Conservation (phyloP, 2,329 filamentous ascomycete species). For the Scedosporium dehoogii region DNA sequence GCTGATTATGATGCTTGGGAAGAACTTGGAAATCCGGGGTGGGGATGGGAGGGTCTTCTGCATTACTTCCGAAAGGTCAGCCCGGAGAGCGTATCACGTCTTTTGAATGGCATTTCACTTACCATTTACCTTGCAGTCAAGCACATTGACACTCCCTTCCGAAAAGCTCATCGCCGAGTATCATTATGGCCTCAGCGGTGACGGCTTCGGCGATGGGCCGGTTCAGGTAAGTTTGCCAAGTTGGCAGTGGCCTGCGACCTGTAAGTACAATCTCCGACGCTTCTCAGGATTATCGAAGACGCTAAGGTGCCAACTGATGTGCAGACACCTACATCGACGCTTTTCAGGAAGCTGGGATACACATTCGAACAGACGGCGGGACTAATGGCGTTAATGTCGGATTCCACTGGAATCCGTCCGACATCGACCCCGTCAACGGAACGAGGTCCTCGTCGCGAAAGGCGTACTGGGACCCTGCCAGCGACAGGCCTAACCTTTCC, state of each 20-base stretch:
- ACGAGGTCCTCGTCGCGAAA: slow-evolving; percentile 1
- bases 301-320: neutral
- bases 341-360: neutral
- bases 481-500: slow-evolving; percentile 13
- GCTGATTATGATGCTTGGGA: slow-evolving; percentile 25
- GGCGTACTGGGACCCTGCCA: slow-evolving; percentile 3
- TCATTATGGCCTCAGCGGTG: neutral
- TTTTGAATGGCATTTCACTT: neutral
- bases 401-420: slow-evolving; percentile 2
- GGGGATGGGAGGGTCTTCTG: slow-evolving; percentile 24
- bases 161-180: neutral
- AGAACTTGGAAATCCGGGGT: slow-evolving; percentile 23
- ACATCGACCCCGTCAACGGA: slow-evolving; percentile 2
- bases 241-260: slow-evolving; percentile 4
- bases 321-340: slow-evolving; percentile 2
- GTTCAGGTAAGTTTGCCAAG: slow-evolving; percentile 4
- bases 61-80: slow-evolving; percentile 13
- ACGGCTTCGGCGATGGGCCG: slow-evolving; percentile 3
- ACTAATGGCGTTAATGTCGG: slow-evolving; percentile 1
- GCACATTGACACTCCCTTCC: neutral
- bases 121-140: neutral
- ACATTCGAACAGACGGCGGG: neutral
- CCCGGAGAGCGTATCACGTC: neutral
- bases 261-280: neutral
- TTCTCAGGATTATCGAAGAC: neutral